Conservation (phyloP, 495 filamentous ascomycete genomes). For the Evansstolkia leycettana region DNA sequence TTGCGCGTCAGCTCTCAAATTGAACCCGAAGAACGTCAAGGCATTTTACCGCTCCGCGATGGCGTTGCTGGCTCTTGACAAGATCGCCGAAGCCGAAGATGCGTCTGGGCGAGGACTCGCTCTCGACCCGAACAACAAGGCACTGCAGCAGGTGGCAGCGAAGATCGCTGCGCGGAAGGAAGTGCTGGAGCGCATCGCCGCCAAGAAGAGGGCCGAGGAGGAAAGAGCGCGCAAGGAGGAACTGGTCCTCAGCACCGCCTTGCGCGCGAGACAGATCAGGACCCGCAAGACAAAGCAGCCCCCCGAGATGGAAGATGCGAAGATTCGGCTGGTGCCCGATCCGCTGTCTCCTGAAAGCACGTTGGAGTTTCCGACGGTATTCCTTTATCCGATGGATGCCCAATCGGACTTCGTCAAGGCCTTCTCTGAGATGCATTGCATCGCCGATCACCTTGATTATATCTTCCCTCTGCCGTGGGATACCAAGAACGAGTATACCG, state of each 20-base stretch:
- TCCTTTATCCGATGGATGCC: slow-evolving; percentile 70
- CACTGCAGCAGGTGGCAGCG: slow-evolving; percentile 38
- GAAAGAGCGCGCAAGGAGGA: slow-evolving; percentile 43
- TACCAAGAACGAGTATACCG: slow-evolving; percentile 47
- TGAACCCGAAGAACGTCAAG: slow-evolving; percentile 73
- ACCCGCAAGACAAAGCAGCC: slow-evolving; percentile 53
- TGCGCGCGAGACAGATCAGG: slow-evolving; percentile 61
- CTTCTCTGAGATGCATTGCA: slow-evolving; percentile 57
- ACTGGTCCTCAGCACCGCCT: slow-evolving; percentile 50
- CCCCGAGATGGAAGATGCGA: slow-evolving; percentile 75
- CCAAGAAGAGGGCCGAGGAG: slow-evolving; percentile 32
- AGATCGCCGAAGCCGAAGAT: slow-evolving; percentile 64
- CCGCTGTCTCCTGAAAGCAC: slow-evolving; percentile 56
- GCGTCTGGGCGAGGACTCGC: slow-evolving; percentile 56
- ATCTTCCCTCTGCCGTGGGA: slow-evolving; percentile 87
- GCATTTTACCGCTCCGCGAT: slow-evolving; percentile 73
- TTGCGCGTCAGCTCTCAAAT: slow-evolving; percentile 62
- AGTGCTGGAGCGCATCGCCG: slow-evolving; percentile 21
- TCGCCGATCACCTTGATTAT: slow-evolving; percentile 65
- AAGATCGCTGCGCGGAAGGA: slow-evolving; percentile 43
- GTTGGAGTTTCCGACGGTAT: slow-evolving; percentile 62
- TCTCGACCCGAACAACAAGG: slow-evolving; percentile 49
- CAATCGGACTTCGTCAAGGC: slow-evolving; percentile 85
- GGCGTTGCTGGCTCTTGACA: slow-evolving; percentile 63
- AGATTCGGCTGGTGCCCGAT: slow-evolving; percentile 54